Conservation (phyloP, 108 stramenopile genomes). For the Pseudonitzschia multiseries region DNA sequence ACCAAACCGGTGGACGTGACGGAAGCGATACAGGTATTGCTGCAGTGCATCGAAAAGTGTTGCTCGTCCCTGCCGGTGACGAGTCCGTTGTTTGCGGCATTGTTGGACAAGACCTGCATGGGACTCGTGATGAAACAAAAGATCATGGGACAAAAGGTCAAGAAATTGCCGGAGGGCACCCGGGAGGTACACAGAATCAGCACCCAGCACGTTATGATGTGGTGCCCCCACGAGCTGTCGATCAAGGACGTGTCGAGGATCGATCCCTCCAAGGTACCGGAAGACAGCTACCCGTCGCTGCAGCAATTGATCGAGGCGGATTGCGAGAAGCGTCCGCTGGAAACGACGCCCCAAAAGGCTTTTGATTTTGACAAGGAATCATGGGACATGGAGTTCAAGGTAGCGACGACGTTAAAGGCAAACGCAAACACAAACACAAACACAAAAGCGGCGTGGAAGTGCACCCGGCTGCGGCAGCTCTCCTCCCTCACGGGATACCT, state of each 20-base stretch:
- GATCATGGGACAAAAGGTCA: constrained; percentile 14
- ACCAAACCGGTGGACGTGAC: constrained; percentile 24
- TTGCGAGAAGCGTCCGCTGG: constrained; percentile 1
- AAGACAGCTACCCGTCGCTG: background rate
- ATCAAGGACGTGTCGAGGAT: background rate
- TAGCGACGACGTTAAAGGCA: constrained; percentile 12
- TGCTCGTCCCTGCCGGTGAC: constrained; percentile 20
- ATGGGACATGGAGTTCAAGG: constrained; percentile 34
- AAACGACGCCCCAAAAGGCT: background rate
- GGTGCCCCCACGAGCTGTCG: constrained; percentile 28
- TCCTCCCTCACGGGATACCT: constrained; percentile 20
- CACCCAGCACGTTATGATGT: constrained; percentile 18
- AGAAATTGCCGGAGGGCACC: background rate
- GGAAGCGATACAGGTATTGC: constrained; percentile 21
- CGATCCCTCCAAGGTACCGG: background rate
- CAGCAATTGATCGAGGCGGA: constrained; percentile 2
- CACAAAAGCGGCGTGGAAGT: constrained; percentile 13
- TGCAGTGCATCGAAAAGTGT: constrained; percentile 19
- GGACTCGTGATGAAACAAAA: constrained; percentile 22
- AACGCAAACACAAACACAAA: too few relatives aligned
- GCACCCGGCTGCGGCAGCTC: constrained; percentile 20
- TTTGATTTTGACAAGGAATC: constrained; percentile 37
- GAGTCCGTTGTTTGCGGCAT: constrained; percentile 18
- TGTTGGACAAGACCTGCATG: constrained; percentile 22
- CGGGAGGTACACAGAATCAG: constrained; percentile 19